These are phyloP conservation scores for Aspergillus latus DNA, from an alignment of 2,329 filamentous ascomycete genomes.

Conservation along the genomic window DNA sequence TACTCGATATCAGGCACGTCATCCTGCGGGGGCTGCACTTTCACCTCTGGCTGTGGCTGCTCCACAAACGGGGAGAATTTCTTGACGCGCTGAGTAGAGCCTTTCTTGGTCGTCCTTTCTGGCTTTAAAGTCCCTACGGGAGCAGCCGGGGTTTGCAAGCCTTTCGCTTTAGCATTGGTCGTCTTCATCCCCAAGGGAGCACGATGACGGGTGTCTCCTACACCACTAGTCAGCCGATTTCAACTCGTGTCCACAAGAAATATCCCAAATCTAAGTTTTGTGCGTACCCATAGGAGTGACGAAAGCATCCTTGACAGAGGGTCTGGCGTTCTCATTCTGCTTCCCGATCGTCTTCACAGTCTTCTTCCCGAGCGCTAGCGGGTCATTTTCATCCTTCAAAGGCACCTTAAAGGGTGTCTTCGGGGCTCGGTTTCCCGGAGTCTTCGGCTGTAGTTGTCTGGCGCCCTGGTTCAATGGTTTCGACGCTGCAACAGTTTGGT, in stretches of 20 bases:
- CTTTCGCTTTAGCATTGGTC: conserved; percentile 82
- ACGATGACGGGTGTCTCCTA: conserved; percentile 63
- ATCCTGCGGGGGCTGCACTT: conserved; percentile 50
- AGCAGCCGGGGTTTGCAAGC: conserved; percentile 64
- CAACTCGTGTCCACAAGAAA: neutral
- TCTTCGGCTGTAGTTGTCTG: conserved; percentile 68
- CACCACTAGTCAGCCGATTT: conserved; percentile 1
- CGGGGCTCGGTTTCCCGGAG: conserved; percentile 70
- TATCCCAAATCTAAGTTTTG: neutral
- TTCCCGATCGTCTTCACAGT: conserved; percentile 56
- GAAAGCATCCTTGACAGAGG: conserved; percentile 62
- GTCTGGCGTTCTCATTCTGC: conserved; percentile 58
- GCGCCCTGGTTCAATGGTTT: conserved; percentile 70
- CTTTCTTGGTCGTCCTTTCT: conserved; percentile 63
- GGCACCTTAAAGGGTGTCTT: conserved; percentile 80
- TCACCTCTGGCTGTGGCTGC: conserved; percentile 47
- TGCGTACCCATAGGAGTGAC: conserved; percentile 76
- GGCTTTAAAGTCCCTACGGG: conserved; percentile 60
- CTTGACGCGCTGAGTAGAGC: conserved; percentile 61
- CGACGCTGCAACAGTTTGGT: conserved; percentile 67
- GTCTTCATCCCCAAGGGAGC: conserved; percentile 92
- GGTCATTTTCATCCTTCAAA: conserved; percentile 83
- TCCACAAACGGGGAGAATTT: conserved; percentile 53
- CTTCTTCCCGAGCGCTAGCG: conserved; percentile 59
- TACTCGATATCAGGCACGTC: conserved; percentile 81